These are phyloP conservation scores for Oleoguttula mirabilis DNA, from an alignment of 495 filamentous ascomycete species.

Conservation along the genomic window DNA sequence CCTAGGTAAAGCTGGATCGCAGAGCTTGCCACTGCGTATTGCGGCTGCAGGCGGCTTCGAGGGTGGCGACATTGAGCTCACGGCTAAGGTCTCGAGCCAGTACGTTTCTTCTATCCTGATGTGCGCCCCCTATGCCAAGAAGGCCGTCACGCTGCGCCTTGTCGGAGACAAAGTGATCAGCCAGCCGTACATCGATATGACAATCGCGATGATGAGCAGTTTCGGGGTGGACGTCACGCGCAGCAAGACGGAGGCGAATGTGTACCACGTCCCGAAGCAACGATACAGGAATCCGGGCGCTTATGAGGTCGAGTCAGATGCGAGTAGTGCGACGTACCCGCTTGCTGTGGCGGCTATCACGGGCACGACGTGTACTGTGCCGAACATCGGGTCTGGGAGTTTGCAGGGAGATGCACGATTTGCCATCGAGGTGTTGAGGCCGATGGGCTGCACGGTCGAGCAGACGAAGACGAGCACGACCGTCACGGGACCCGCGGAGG, in stretches of 20 bases:
- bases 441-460: constrained; percentile 86
- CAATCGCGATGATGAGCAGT: constrained; percentile 88
- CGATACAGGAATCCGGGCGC: constrained; percentile 72
- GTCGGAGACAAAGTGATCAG: constrained; percentile 94
- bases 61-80: constrained; percentile 84
- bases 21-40: constrained; percentile 71
- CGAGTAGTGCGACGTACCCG: constrained; percentile 94
- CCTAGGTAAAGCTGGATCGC: constrained; percentile 52
- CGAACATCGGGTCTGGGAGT: constrained; percentile 85
- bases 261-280: constrained; percentile 86
- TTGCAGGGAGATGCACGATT: constrained; percentile 95
- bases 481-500: constrained; percentile 72
- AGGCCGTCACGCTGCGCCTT: constrained; percentile 77
- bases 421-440: constrained; percentile 75
- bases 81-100: constrained; percentile 90
- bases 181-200: constrained; percentile 97
- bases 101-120: constrained; percentile 95
- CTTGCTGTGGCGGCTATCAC: constrained; percentile 90
- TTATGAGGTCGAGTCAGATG: constrained; percentile 93
- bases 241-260: constrained; percentile 65
- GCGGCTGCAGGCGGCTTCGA: constrained; percentile 72
- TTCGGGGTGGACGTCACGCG: constrained; percentile 76
- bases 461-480: constrained; percentile 82
- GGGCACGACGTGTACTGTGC: constrained; percentile 86
- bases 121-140: constrained; percentile 92